phyloP scores from a whole-genome alignment of 2,329 filamentous ascomycete species.

The Microsporum audouinii region DNA sequence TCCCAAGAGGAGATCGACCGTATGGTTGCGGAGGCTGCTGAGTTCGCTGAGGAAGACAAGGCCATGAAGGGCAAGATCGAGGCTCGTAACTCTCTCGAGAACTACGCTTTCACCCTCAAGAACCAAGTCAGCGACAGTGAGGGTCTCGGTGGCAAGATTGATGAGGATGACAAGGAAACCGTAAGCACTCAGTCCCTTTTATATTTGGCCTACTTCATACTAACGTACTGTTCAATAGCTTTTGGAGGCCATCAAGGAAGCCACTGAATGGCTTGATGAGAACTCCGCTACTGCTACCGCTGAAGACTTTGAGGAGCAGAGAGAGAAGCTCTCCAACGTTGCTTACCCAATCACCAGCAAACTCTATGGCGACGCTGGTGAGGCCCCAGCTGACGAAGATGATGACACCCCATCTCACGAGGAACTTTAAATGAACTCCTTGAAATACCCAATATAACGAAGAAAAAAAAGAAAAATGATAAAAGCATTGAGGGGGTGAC shows the following conservation, averaged over 20 bases:
- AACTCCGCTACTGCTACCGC: conserved; percentile 72
- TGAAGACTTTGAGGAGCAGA: conserved; percentile 98
- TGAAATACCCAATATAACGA: conserved; percentile 7
- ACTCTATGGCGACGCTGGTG: conserved; percentile 65
- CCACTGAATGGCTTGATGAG: conserved; percentile 93
- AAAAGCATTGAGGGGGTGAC: conserved; percentile 6
- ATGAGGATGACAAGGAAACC: conserved; percentile 96
- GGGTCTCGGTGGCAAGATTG: conserved; percentile 94
- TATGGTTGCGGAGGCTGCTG: conserved; percentile 97
- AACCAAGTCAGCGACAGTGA: conserved; percentile 98
- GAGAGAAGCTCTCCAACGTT: conserved; percentile 94
- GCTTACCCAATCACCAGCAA: conserved; percentile 99
- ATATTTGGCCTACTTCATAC: conserved; percentile 18
- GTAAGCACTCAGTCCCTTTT: conserved; percentile 39
- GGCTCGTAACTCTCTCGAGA: conserved; percentile 91
- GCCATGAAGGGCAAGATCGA: conserved; percentile 94
- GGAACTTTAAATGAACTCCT: conserved; percentile 53
- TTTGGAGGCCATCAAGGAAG: conserved; percentile 91
- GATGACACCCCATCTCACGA: conserved; percentile 67
- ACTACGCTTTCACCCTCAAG: conserved; percentile 98
- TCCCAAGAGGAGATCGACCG: conserved; percentile 96
- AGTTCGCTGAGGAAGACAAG: conserved; percentile 99
- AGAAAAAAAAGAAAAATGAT: conserved; percentile 6
- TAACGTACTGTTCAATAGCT: conserved; percentile 40
- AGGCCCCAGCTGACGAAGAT: conserved; percentile 46